Conservation (phyloP, 2,329 filamentous ascomycete species). For the Didymella arachidicola region DNA sequence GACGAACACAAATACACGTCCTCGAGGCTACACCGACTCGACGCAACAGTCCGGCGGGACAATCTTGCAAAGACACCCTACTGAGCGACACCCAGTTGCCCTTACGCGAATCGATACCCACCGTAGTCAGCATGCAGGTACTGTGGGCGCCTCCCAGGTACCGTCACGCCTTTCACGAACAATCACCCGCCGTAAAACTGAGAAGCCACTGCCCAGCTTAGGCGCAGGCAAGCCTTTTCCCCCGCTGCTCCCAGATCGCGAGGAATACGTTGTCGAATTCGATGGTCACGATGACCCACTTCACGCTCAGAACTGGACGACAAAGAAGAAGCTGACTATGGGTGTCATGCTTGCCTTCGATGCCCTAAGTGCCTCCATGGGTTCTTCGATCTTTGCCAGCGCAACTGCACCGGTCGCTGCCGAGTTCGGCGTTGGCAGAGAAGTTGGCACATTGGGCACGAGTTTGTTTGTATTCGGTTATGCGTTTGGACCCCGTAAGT, state of each 20-base stretch:
- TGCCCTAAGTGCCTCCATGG: slow-evolving; percentile 74
- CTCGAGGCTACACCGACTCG: slow-evolving; percentile 30
- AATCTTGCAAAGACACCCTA: slow-evolving; percentile 43
- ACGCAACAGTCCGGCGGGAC: slow-evolving; percentile 32
- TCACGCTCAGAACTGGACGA: slow-evolving; percentile 88
- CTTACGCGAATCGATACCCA: slow-evolving; percentile 76
- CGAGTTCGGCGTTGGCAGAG: slow-evolving; percentile 41
- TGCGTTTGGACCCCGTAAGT: slow-evolving; percentile 44
- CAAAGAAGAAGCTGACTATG: slow-evolving; percentile 76
- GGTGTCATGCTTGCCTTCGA: slow-evolving; percentile 75
- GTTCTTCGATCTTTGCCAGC: slow-evolving; percentile 56
- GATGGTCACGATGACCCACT: slow-evolving; percentile 82
- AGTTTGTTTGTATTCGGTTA: slow-evolving; percentile 49
- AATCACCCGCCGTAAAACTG: slow-evolving; percentile 45
- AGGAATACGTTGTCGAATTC: slow-evolving; percentile 84
- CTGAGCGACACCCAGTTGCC: slow-evolving; percentile 72
- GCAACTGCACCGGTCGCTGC: slow-evolving; percentile 39
- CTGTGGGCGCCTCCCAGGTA: slow-evolving; percentile 63
- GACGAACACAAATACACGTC: slow-evolving; percentile 23
- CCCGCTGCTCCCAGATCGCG: slow-evolving; percentile 71
- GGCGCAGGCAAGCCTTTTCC: slow-evolving; percentile 78
- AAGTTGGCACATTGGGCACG: slow-evolving; percentile 46
- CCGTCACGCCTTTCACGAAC: slow-evolving; percentile 55
- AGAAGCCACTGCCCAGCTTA: slow-evolving; percentile 70
- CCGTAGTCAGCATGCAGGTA: slow-evolving; percentile 73